Evolutionary conservation across 1,139 yeast species (phyloP).

Genomic region (Geotrichum candidum): DNA sequence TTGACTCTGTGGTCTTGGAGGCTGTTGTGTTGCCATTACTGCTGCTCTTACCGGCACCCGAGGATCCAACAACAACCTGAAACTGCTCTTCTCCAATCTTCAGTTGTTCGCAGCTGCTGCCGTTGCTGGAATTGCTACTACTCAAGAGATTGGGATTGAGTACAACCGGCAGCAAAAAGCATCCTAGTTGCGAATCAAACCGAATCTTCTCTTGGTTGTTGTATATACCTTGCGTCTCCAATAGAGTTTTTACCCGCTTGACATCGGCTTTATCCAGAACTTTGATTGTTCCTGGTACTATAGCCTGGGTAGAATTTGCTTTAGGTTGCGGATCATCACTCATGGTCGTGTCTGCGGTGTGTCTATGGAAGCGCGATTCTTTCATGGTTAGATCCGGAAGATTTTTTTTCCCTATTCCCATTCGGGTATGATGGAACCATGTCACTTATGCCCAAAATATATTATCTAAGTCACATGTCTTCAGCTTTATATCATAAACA

Average conservation of each 20-base stretch:
- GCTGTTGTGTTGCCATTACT: conserved; percentile 21
- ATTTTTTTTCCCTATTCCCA: too few species aligned
- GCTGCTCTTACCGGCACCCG: conserved; percentile 1
- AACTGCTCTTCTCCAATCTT: conserved; percentile 14
- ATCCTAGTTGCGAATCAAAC: conserved; percentile 7
- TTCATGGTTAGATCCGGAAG: too few species aligned
- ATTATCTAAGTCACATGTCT: too few species aligned
- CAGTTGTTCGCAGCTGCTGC: not conserved
- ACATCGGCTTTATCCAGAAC: conserved; percentile 19
- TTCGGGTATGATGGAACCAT: too few species aligned
- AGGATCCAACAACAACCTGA: not conserved
- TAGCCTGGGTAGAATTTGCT: too few species aligned
- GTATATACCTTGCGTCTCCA: conserved; percentile 26
- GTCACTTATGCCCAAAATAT: too few species aligned
- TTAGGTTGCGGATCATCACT: too few species aligned
- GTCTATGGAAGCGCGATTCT: too few species aligned
- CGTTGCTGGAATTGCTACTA: not conserved
- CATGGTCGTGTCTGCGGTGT: too few species aligned
- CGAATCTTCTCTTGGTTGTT: conserved; percentile 28
- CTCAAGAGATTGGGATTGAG: conserved; percentile 4
- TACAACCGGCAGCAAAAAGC: not conserved
- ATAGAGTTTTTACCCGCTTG: conserved; percentile 28
- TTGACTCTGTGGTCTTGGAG: conserved; percentile 17
- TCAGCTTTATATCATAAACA: too few species aligned
- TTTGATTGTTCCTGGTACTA: conserved; percentile 5